Conservation (phyloP, 1,139 yeast genomes). For the Nakaseomyces kungkrabaensis region DNA sequence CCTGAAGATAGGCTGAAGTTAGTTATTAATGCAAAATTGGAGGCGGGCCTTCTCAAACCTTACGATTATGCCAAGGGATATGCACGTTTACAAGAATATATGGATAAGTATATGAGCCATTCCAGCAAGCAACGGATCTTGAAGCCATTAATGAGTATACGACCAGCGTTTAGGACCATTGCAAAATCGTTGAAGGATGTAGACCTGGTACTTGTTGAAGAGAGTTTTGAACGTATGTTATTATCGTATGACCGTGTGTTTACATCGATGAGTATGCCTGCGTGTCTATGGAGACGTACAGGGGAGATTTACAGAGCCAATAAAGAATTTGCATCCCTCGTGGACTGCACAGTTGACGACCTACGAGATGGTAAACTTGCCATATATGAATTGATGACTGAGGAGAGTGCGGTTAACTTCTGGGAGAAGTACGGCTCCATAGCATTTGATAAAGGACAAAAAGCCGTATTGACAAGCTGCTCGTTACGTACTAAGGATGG, state of each 20-base stretch:
- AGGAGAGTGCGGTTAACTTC: constrained; percentile 93
- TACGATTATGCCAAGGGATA: constrained; percentile 92
- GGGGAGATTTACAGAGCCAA: constrained; percentile 95
- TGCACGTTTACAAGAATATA: constrained; percentile 77
- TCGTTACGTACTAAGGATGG: constrained; percentile 80
- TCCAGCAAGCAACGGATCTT: constrained; percentile 80
- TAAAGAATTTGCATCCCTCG: constrained; percentile 90
- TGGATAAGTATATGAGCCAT: constrained; percentile 88
- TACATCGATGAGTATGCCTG: constrained; percentile 96
- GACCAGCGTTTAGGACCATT: constrained; percentile 92
- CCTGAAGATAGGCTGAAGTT: constrained; percentile 91
- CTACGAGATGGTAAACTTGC: constrained; percentile 87
- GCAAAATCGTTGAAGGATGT: constrained; percentile 87
- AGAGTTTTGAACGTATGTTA: constrained; percentile 86
- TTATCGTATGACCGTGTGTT: constrained; percentile 91
- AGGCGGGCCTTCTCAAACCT: constrained; percentile 88
- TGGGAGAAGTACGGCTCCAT: constrained; percentile 98
- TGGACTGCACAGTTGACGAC: constrained; percentile 87
- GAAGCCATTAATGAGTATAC: constrained; percentile 73
- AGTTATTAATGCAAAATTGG: constrained; percentile 90
- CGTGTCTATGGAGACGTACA: constrained; percentile 94
- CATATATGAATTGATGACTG: constrained; percentile 89
- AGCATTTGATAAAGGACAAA: constrained; percentile 92
- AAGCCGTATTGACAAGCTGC: constrained; percentile 90
- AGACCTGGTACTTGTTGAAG: constrained; percentile 86